Evolutionary conservation across 371 early-diverging fungal species (phyloP).

Genomic region (Zychaea mexicana): DNA sequence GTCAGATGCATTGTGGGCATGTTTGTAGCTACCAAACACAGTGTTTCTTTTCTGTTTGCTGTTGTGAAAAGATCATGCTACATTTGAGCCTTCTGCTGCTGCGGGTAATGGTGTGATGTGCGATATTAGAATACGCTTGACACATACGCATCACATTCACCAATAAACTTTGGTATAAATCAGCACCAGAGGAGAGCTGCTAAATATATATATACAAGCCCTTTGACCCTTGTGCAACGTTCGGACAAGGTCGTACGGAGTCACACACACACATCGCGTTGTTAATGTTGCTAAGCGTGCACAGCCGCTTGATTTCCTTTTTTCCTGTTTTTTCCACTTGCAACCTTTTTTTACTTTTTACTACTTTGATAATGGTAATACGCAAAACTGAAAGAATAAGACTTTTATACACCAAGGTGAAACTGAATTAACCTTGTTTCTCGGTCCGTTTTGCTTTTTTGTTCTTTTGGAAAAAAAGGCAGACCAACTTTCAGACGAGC

Average conservation of each 20-base stretch:
- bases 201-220: no score
- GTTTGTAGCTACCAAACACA: background rate
- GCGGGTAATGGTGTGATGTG: no score
- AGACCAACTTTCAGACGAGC: slow-evolving; percentile 51
- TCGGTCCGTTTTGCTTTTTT: background rate
- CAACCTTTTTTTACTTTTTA: background rate
- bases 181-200: no score
- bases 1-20: no score
- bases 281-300: background rate
- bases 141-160: no score
- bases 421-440: no score
- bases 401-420: no score
- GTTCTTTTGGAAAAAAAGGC: slow-evolving; percentile 22
- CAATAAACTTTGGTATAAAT: no score
- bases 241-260: background rate
- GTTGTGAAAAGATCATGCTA: background rate
- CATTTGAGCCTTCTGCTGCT: no score
- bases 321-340: background rate
- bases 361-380: background rate
- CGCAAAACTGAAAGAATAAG: no score
- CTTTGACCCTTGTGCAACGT: slow-evolving; percentile 2
- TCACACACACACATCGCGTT: slow-evolving; percentile 2
- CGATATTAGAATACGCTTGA: no score
- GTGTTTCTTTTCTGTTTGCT: background rate
- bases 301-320: slow-evolving; percentile 5